Base-by-base conservation (phyloP, 768 basidiomycete species). In the Russula vinacea region DNA sequence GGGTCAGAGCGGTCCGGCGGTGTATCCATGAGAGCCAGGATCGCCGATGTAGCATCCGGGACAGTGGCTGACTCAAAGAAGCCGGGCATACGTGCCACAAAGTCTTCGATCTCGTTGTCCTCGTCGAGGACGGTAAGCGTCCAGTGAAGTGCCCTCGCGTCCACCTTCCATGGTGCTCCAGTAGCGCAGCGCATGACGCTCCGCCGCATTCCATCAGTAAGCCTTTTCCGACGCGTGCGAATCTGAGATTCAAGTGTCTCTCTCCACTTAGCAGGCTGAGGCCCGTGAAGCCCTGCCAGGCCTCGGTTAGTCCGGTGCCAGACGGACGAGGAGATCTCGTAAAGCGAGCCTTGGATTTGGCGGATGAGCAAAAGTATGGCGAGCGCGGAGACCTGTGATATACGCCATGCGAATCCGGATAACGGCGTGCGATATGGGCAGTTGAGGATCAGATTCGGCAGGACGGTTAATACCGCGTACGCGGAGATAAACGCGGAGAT, bases 401-500 rank as follows among this genome's bases (percentile, higher is more conserved):
- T 14, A 10, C 22, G 37, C 40, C 53, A 53, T 7, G 26, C 33
- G 2, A 58, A 8, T 39, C 57, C 51, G 33, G 62, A 53, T 4
- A 60, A 8, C n/a, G 60, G 54, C 7, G 64, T 65, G 40, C 60
- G 35, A 39, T 62, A 56, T 0, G 60, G 54, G 33, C 32, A 56
- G 32, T 62, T 45, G 49, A 56, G 47, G 19, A 40, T n/a, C 16
- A 56, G 10, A 16, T 50, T 55, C 7, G 64, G 59, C 16, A 56
- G 33, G 3, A 33, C 13, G 29, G 37, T 65, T 54, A 65, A 40
- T 39, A 50, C 33, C 14, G n/a, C 26, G 10, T 60, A 52, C 1
- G 3, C 53, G 16, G 17, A 16, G 26, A n/a, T 2, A 26, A 56
- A 49, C 3, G 49, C 29, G 3, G n/a, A 44, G 19, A 60, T 24